A percentile compares a stretch with the other conserved stretches of the same genome.
These are phyloP conservation scores for Nannochloris sp. DNA, from an alignment of 139 green algal genomes.

Conservation along the genomic window DNA sequence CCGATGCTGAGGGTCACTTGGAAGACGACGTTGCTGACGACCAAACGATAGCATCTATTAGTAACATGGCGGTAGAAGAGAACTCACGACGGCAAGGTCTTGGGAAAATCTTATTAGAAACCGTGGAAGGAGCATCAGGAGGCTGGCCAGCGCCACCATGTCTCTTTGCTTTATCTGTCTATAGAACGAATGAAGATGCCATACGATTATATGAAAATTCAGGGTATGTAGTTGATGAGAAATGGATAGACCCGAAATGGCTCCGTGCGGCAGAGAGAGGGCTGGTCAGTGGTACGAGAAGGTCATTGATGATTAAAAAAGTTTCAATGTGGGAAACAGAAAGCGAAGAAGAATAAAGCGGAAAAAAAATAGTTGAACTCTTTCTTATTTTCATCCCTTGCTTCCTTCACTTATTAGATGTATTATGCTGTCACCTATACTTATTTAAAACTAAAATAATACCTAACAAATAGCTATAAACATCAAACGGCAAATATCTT, in stretches of 20 bases:
- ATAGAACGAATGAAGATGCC: slow-evolving; percentile 10
- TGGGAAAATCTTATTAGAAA: slow-evolving; percentile 5
- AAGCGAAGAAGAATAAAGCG: neutral
- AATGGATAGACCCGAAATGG: slow-evolving; percentile 19
- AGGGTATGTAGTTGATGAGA: slow-evolving; percentile 9
- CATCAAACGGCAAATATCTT: neutral
- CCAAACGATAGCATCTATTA: neutral
- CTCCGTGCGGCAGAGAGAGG: slow-evolving; percentile 10
- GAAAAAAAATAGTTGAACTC: neutral
- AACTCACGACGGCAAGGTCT: slow-evolving; percentile 2
- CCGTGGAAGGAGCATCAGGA: neutral
- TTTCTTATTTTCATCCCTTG: neutral
- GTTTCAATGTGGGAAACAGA: neutral
- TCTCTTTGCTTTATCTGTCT: slow-evolving; percentile 11
- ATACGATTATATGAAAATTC: slow-evolving; percentile 7
- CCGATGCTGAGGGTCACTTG: slow-evolving; percentile 3
- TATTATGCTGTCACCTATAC: neutral
- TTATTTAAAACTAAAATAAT: neutral
- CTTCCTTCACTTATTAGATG: neutral
- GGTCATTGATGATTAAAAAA: slow-evolving; percentile 26
- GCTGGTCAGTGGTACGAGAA: neutral
- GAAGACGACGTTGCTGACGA: neutral
- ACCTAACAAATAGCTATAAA: neutral
- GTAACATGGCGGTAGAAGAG: slow-evolving; percentile 21
- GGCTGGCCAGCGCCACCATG: neutral